These are phyloP conservation scores for Amesomyces nigricolor DNA, from an alignment of 2,329 filamentous ascomycete species.

Conservation along the genomic window DNA sequence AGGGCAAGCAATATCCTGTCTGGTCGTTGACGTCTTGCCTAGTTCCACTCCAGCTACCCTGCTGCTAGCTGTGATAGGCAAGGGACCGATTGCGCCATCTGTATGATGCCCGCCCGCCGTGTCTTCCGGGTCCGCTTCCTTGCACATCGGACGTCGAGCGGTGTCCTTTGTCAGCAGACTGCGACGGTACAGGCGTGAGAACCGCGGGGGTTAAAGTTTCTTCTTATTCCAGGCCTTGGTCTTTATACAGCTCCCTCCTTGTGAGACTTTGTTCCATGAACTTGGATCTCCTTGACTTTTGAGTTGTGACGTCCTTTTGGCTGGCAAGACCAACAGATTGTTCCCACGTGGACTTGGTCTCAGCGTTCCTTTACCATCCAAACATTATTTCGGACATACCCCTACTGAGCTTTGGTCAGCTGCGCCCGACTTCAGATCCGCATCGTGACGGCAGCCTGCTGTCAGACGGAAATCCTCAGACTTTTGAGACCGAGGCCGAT, in stretches of 20 bases:
- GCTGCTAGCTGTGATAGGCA: slow-evolving; percentile 24
- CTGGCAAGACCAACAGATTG: background rate
- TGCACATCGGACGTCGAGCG: slow-evolving; percentile 1
- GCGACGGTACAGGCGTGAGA: background rate
- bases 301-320: background rate
- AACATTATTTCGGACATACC: too few species aligned
- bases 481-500: too few species aligned
- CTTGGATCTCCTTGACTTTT: background rate
- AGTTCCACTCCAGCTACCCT: slow-evolving; percentile 10
- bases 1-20: background rate
- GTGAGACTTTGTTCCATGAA: too few species aligned
- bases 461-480: too few species aligned
- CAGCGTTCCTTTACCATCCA: too few species aligned
- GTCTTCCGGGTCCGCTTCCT: slow-evolving; percentile 17
- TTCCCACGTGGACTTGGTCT: background rate
- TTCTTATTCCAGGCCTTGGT: background rate
- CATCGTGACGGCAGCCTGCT: too few species aligned
- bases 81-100: slow-evolving; percentile 24
- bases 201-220: background rate
- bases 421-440: too few species aligned
- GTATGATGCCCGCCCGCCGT: slow-evolving; percentile 18
- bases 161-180: background rate
- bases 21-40: background rate
- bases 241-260: too few species aligned
- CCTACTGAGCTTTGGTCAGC: too few species aligned